These are phyloP conservation scores for Allium cepa DNA, from an alignment of 106 monocot genomes.

Conservation along the genomic window DNA sequence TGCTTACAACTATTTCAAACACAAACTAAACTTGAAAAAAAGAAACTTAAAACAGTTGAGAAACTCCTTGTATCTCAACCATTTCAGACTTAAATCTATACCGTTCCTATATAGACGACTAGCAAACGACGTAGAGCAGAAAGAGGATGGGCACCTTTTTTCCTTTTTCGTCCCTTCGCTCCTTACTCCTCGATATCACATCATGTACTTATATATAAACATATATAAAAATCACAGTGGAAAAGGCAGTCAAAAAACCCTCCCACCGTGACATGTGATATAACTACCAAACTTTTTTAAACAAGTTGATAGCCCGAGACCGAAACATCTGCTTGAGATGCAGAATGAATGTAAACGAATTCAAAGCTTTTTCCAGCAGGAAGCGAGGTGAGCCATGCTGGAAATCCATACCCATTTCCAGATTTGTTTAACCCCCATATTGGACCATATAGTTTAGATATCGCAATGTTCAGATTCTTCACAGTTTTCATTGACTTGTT, in stretches of 20 bases:
- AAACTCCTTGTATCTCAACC: conserved; percentile 1
- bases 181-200: conserved; percentile 35
- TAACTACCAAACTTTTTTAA: conserved; percentile 5
- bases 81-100: not conserved
- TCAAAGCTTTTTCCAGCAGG: conserved; percentile 58
- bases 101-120: not conserved
- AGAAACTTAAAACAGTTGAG: conserved; percentile 1
- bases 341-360: conserved; percentile 66
- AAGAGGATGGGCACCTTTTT: conserved; percentile 56
- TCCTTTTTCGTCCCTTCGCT: conserved; percentile 40
- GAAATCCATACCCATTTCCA: conserved; percentile 37
- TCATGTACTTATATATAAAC: conserved; percentile 7
- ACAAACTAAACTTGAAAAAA: not conserved
- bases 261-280: not conserved
- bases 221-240: conserved; percentile 2
- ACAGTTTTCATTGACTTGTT: conserved; percentile 53
- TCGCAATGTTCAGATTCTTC: conserved; percentile 32
- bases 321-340: conserved; percentile 37
- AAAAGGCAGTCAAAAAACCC: conserved; percentile 19
- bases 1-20: conserved; percentile 1
- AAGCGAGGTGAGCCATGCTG: conserved; percentile 41
- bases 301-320: conserved; percentile 41
- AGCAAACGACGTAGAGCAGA: conserved; percentile 19
- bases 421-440: conserved; percentile 54
- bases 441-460: conserved; percentile 51